phyloP scores from a whole-genome alignment of 192 early-diverging fungal genomes.

The Chytriomyces confervae region DNA sequence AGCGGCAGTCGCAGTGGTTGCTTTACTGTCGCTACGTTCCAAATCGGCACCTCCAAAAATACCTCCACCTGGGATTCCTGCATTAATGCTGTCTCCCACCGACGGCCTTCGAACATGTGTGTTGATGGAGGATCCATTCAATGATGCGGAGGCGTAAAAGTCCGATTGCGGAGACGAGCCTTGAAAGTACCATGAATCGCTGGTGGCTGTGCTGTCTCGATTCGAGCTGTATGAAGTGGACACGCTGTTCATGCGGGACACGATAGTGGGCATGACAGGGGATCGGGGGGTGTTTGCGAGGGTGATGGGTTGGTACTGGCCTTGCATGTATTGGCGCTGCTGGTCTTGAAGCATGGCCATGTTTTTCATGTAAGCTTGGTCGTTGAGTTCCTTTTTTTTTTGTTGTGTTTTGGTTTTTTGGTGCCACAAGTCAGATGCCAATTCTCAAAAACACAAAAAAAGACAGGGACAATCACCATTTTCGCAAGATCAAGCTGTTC shows the following conservation, averaged over 20 bases:
- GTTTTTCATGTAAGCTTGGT: not conserved
- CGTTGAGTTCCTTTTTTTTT: not conserved
- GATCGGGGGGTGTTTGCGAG: not conserved
- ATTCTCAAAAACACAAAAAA: too few species aligned
- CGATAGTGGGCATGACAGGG: not conserved
- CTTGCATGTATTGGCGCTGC: not conserved
- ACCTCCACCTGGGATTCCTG: constrained; percentile 3
- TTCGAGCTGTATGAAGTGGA: not conserved
- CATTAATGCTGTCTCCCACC: not conserved
- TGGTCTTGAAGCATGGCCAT: not conserved
- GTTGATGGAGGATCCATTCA: not conserved
- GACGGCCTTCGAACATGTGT: not conserved
- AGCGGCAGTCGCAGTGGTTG: not conserved
- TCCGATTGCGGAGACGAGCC: not conserved
- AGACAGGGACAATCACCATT: not conserved
- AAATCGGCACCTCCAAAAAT: constrained; percentile 1
- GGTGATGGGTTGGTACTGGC: not conserved
- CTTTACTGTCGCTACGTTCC: not conserved
- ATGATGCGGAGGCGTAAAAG: not conserved
- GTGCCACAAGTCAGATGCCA: too few species aligned
- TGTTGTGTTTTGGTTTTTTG: too few species aligned
- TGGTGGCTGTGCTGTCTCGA: not conserved
- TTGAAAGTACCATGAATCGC: not conserved
- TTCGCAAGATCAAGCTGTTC: constrained; percentile 2
- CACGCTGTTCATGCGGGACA: not conserved